Conservation (phyloP, 352 stramenopile genomes). For the Nannochloropsis limnetica region DNA sequence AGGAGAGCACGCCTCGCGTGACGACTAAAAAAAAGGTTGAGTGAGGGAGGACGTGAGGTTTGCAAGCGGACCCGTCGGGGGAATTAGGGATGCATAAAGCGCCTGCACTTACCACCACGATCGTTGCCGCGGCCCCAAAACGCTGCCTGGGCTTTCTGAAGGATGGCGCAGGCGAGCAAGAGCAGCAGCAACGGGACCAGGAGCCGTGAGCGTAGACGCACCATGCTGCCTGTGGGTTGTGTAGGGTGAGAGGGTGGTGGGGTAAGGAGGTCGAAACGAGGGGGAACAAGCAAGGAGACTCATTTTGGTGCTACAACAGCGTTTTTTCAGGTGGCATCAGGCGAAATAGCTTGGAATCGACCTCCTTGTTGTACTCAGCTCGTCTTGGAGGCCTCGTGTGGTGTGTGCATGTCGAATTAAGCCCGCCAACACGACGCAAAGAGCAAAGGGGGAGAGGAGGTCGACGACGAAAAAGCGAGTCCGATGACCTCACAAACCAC, state of each 20-base stretch:
- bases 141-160: neutral
- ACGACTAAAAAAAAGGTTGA: neutral
- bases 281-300: too few relatives aligned
- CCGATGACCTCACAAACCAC: neutral
- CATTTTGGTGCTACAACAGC: too few relatives aligned
- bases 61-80: neutral
- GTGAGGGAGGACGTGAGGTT: neutral
- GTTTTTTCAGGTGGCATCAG: too few relatives aligned
- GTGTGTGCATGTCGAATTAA: neutral
- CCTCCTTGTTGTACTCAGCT: neutral
- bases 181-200: neutral
- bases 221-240: neutral
- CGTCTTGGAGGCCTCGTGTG: neutral
- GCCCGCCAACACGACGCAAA: neutral
- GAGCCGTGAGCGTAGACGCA: neutral
- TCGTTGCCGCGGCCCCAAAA: neutral
- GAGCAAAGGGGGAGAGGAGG: neutral
- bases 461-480: too few relatives aligned
- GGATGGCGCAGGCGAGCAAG: neutral
- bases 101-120: neutral
- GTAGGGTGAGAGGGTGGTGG: too few relatives aligned
- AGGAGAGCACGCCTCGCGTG: neutral
- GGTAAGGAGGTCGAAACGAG: too few relatives aligned
- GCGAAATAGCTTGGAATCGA: too few relatives aligned
- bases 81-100: neutral